Base-by-base conservation (phyloP, 1,284 basidiomycete genomes). In the Sporisorium reilianum region DNA sequence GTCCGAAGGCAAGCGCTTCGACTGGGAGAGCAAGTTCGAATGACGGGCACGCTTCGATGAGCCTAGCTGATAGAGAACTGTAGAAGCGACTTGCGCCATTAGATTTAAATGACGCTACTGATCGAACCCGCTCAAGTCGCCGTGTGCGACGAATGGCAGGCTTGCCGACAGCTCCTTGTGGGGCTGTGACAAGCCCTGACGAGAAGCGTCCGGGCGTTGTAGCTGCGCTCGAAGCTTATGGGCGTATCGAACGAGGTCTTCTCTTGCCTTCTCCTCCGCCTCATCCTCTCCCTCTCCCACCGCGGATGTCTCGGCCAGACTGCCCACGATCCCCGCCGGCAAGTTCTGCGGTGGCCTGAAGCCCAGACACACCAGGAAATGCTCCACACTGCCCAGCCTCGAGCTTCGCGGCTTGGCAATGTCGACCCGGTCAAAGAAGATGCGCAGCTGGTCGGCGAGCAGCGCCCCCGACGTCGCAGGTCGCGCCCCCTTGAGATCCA, bases 291-390 rank as follows among this genome's bases (percentile, higher is more conserved):
- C 22, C 22, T 14, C 23, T 11, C 20, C 16, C 2, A 8, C 12
- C 11, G 32, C 30, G 22, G 23, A 11, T 18, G 23, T 10, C 2
- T 45, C 48, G 23, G 62, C 62, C 2, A 66, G 41, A 22, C 52
- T 59, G 2, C 59, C 70, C 3, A 67, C 58, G 20, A 67, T 54
- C 4, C 61, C 64, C 12, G 44, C 44, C 12, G 71, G 71, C 36
- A 73, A 38, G 9, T 48, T n/a, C 30, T 58, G 41, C 5, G 73
- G 73, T 9, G 73, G 73, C 12, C 34, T 32, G 78, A 88, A 88
- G 57, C 87, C 87, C 11, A 86, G 83, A 75, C 87, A 88, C 20
- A 89, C 86, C 26, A 89, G 83, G 79, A 89, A 89, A 2, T 88
- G 88, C 84, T 89, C 88, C 85, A 83, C 65, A 28, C 58, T 72